Evolutionary conservation across 139 green algal genomes (phyloP), one percentile per base, ranked within the genome.

Genomic region (Mesotaenium endlicherianum): DNA sequence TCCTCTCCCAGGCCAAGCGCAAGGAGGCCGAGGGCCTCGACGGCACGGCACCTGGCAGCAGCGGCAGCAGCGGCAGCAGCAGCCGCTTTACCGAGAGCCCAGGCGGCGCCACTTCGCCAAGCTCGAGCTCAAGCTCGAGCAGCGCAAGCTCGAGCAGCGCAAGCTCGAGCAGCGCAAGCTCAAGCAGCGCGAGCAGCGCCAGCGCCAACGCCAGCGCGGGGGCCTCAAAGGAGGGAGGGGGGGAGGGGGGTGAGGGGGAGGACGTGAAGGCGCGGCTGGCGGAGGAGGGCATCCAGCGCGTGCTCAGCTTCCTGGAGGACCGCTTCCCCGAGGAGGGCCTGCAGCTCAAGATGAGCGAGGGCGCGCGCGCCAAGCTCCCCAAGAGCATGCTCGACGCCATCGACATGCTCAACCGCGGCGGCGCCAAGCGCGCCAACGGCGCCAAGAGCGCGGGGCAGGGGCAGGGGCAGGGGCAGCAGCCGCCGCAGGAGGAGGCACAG

Each of bases 301-400:
- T 78, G 26, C 70, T 78, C 44, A 67, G n/a, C 70, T 67, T 68
- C 44, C 6, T 78, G 70, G n/a, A 69, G 14, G 44, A 78, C 5
- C 16, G 70, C 16, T 14, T 68, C 26, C n/a, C 14, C 44, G 70
- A 67, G 20, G 14, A 78, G 16, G 44, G 5, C 43, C 8, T 78
- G 5, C 5, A 69, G 14, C 11, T 67, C 31, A 11, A 8, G 70
- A 16, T 38, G 20, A 6, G 11, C 34, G 70, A 59, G 44, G 70
- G 20, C 16, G 42, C 34, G 30, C 11, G 69, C 5, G 42, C 8
- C 20, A 16, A 68, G 11, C 16, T 67, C 5, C 16, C 70, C 44
- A 69, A 78, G 70, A 69, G 11, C 14, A 39, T 75, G 40, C 14
- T 31, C 14, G 14, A 75, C 14, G 16, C 16, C 39, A 75, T 75